Evolutionary conservation across 2,329 filamentous ascomycete species (phyloP), one percentile per base, ranked within the genome.

Genomic region (Ophiobolus disseminans): DNA sequence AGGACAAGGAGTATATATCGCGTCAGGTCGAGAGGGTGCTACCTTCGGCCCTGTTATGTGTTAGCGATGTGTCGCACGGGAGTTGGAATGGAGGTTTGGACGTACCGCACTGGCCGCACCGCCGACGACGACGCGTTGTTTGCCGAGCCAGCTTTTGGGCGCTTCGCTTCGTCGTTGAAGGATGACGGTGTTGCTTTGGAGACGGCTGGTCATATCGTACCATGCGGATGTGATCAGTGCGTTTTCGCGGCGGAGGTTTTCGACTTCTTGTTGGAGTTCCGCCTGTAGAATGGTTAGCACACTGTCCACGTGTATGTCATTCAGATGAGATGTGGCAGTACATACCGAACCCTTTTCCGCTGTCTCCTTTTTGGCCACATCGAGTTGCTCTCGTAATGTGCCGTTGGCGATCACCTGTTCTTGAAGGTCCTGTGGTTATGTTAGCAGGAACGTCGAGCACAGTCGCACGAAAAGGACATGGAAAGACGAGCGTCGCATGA

Each of bases 161-260:
- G 83, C 82, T 62, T 93, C 89, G 60, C 85, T 84, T 60, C 88
- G 82, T 58, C 90, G 79, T 67, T 91, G 88, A 54, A 95, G 75
- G 45, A 90, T 85, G 32, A 93, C 87, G 54, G 89, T 89, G 70
- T 92, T 93, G 76, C 88, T 91, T 75, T 94, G 90, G 60, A 95
- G 74, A 41, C 90, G 81, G 67, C 82, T 86, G 20, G 87, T 86
- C 63, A 94, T 82, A 72, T 93, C 89, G 75, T 92, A 92, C 89
- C 89, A 95, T 2, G 90, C 90, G n/a, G 86, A 88, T 20, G 87
- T 80, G 63, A 95, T 90, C 67, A 94, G 81, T 30, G 82, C 82
- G 70, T 90, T 91, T 73, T 95, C 90, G 60, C 88, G 84, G 69
- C 88, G 83, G 50, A 95, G 81, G 60, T 86, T 89, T 58, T 85